phyloP scores from a whole-genome alignment of 805 yeast genomes.

The Schwanniomyces polymorphus region DNA sequence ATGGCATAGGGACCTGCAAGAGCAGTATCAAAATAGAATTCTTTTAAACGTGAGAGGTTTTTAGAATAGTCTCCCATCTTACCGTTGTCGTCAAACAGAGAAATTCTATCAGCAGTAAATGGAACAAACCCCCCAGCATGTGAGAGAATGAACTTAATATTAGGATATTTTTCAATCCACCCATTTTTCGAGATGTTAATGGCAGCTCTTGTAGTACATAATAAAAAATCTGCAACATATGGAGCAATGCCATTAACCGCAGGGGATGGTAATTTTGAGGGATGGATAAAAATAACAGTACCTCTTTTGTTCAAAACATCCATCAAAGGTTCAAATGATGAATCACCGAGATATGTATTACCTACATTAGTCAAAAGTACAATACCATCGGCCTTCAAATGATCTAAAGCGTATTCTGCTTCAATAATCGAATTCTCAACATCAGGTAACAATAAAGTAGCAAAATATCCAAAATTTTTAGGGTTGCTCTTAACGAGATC shows the following conservation, averaged over 20 bases:
- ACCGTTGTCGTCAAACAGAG: background rate
- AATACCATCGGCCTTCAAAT: background rate
- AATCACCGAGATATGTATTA: background rate
- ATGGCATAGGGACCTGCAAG: background rate
- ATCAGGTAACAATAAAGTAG: background rate
- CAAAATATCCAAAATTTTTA: background rate
- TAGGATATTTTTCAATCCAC: background rate
- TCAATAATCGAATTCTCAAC: background rate
- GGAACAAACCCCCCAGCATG: background rate
- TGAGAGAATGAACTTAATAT: background rate
- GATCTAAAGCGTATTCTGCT: background rate
- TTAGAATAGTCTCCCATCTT: background rate
- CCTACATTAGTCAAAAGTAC: background rate
- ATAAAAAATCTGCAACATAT: background rate
- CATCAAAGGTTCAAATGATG: background rate
- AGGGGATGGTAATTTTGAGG: background rate
- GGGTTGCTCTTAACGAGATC: background rate
- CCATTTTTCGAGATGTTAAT: background rate
- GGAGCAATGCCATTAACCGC: background rate
- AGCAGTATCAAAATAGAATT: background rate
- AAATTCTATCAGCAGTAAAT: background rate
- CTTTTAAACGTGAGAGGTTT: background rate
- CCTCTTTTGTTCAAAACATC: background rate
- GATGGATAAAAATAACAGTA: background rate
- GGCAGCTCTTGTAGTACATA: background rate